Evolutionary conservation across 208 protist species (phyloP), one percentile per base, ranked within the genome.

Genomic region (Phytomonas sp.): DNA sequence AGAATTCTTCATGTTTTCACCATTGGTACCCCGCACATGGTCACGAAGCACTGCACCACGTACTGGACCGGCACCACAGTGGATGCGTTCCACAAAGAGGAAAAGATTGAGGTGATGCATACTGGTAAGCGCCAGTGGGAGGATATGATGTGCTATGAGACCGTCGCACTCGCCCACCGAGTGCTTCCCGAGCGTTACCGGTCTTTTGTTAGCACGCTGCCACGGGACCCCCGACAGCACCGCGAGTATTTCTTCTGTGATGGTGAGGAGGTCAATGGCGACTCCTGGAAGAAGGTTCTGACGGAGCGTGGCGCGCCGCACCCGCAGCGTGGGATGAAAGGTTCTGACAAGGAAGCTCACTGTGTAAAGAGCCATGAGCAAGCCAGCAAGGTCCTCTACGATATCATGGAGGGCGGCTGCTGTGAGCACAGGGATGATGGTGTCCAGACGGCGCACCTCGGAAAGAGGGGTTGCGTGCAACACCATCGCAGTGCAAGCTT

Each of bases 71-170:
- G 91, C 60, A 72, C 30, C 37, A 77, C 71, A 60, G 76, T 93
- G 32, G 81, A 86, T 28, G 88, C 81, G 71, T 87, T 94, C 40
- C 79, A 92, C 67, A 70, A 56, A 0, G 70, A 83, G 32, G 84
- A 82, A 46, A 83, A 87, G 63, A 79, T 66, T 34, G 88, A 94
- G 78, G 77, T 96, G 51, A 61, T 88, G 26, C 81, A 85, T 71
- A 85, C 88, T 72, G 88, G 78, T 1, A 91, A 89, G 60, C 80
- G 86, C 26, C 83, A 88, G 75, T 96, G 91, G 91, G 86, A 91
- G 76, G 84, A 92, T 61, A 81, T 82, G 20, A 80, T 83, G 76
- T 82, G 81, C 34, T 74, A 91, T 1, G 88, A 93, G 69, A 87
- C 82, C 34, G 85, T 96, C 8, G 91, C 88, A n/a, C 70, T 86